These are phyloP conservation scores for Uronychia setigera DNA, from an alignment of 73 alveolate genomes.

Conservation along the genomic window DNA sequence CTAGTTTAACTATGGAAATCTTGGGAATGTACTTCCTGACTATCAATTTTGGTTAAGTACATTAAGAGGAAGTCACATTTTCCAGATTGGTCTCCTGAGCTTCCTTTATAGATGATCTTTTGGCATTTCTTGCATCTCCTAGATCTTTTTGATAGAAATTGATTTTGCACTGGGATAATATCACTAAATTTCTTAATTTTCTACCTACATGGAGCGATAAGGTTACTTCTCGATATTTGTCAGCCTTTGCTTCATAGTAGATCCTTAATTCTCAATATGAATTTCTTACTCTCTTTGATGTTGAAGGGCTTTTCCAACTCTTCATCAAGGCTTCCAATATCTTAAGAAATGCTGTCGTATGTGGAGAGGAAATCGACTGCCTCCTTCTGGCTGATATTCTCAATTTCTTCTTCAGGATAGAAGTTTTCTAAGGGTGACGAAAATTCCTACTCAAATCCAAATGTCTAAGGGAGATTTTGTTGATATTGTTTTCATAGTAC, in stretches of 20 bases:
- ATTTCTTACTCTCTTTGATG: neutral
- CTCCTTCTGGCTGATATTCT: neutral
- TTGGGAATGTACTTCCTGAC: too few relatives aligned
- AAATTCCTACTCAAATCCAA: neutral
- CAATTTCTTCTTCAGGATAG: neutral
- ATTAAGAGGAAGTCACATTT: too few relatives aligned
- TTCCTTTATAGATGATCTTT: too few relatives aligned
- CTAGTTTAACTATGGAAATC: too few relatives aligned
- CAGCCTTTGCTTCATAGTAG: neutral
- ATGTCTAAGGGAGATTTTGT: neutral
- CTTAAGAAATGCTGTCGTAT: neutral
- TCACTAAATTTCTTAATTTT: neutral
- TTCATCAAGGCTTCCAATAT: neutral
- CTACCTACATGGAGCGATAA: neutral
- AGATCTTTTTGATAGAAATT: neutral
- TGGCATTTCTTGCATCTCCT: neutral
- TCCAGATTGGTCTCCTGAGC: too few relatives aligned
- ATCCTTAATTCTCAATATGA: neutral
- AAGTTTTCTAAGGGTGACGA: neutral
- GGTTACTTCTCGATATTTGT: neutral
- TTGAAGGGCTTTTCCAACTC: neutral
- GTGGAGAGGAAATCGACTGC: neutral
- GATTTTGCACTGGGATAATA: neutral
- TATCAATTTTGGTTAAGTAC: too few relatives aligned
- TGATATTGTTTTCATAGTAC: neutral